Base-by-base conservation (phyloP, 805 yeast genomes). In the Candida anglica region DNA sequence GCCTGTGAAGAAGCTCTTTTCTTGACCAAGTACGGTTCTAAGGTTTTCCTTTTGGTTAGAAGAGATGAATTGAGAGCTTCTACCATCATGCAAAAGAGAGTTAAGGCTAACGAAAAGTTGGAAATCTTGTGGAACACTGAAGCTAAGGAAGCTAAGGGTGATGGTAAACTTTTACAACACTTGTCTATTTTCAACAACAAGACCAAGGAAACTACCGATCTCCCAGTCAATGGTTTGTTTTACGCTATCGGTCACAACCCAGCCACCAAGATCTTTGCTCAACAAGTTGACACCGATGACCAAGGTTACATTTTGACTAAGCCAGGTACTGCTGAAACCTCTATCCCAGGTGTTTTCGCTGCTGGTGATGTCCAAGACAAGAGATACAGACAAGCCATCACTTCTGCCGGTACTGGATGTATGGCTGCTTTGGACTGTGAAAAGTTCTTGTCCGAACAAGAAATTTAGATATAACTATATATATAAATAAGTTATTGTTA, bases 381-480 rank as follows among this genome's bases (percentile, higher is more conserved):
- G 63, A 78, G 77, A 60, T 93, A 91, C 68, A 86, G 98, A 79
- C 98, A 93, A 72, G 98, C 98, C 39, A 87, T 93, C 57, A 93
- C 98, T 27, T 88, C 97, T 60, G 98, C 98, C n/a, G 98, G 98
- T 56, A 76, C 96, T 43, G 98, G 98, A 44, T 93, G 98, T 75
- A 91, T 89, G 97, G 98, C 98, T 52, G 98, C 95, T 40, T 75
- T 93, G 42, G 98, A 93, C 53, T 86, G 91, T 55, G 97, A 89
- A 69, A 82, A 78, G 60, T 84, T 73, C 61, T 59, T 89, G 42
- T 67, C 91, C 29, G 94, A 85, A 38, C 53, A 56, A 47, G 54
- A 48, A 25, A 36, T 29, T 20, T 30, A 31, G 15, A 6, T n/a
- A n/a, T n/a, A n/a, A n/a, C n/a, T n/a, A n/a, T n/a, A n/a, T n/a